phyloP scores from a whole-genome alignment of 73 alveolate species.

The Stentor roeselii region DNA sequence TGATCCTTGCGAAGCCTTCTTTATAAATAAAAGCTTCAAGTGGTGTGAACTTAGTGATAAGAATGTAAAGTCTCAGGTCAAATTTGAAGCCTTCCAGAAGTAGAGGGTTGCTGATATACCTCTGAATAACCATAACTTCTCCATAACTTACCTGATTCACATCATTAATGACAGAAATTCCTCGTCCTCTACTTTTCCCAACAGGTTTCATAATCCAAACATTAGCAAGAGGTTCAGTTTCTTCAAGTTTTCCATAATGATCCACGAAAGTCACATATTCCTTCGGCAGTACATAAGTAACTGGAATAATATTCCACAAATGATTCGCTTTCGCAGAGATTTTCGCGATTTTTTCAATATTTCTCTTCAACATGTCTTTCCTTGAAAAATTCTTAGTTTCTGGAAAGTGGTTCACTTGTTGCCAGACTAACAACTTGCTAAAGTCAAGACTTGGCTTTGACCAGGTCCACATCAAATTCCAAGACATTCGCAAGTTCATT shows the following conservation, averaged over 20 bases:
- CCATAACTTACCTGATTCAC: conserved; percentile 86
- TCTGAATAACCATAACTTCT: conserved; percentile 92
- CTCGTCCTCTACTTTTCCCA: conserved; percentile 94
- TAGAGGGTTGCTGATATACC: conserved; percentile 91
- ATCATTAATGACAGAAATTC: conserved; percentile 91
- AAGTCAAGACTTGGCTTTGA: conserved; percentile 90
- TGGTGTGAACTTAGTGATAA: conserved; percentile 94
- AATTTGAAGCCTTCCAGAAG: conserved; percentile 95
- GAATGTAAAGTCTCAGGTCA: conserved; percentile 93
- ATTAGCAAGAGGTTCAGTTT: conserved; percentile 61
- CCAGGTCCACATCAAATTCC: conserved; percentile 98
- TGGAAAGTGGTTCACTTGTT: conserved; percentile 93
- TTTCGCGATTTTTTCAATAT: conserved; percentile 79
- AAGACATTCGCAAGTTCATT: conserved; percentile 81
- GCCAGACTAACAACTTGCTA: conserved; percentile 84
- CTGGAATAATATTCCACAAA: conserved; percentile 86
- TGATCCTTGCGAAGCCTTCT: conserved; percentile 97
- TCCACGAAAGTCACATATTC: conserved; percentile 89
- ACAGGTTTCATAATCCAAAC: conserved; percentile 93
- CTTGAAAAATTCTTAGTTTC: conserved; percentile 84
- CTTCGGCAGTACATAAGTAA: conserved; percentile 89
- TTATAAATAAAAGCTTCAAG: conserved; percentile 95
- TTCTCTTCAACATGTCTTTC: conserved; percentile 89
- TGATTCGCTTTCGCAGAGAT: conserved; percentile 65
- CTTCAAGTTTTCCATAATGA: conserved; percentile 52